These are phyloP conservation scores for Xylariaceae sp. DNA, from an alignment of 2,329 filamentous ascomycete species.

Conservation along the genomic window DNA sequence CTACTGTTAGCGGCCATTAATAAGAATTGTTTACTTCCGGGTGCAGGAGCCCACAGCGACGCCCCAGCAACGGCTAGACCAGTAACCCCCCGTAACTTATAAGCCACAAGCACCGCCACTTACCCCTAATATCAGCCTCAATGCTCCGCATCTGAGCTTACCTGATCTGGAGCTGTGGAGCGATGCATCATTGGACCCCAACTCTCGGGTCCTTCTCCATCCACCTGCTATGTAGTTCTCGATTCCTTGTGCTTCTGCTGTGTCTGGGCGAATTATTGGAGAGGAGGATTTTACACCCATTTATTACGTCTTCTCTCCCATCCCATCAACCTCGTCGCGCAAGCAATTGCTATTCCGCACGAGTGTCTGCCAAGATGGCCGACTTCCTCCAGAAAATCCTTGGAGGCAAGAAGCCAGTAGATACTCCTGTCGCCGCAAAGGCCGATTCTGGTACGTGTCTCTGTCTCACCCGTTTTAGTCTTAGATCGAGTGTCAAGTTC, in stretches of 20 bases:
- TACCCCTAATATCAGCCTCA: conserved; percentile 2
- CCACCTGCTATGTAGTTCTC: conserved; percentile 14
- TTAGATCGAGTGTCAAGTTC: background rate
- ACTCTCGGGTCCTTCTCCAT: conserved; percentile 16
- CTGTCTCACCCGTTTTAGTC: conserved; percentile 4
- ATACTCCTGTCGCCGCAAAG: conserved; percentile 55
- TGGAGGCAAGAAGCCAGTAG: conserved; percentile 68
- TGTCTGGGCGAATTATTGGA: conserved; percentile 18
- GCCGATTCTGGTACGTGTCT: conserved; percentile 68
- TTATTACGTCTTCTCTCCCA: conserved; percentile 8
- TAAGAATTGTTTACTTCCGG: conserved; percentile 35
- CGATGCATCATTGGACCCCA: conserved; percentile 24
- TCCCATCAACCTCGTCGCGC: conserved; percentile 30
- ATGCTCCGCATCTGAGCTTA: no score
- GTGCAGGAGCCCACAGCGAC: background rate
- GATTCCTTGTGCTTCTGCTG: conserved; percentile 18
- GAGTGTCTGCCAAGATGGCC: conserved; percentile 54
- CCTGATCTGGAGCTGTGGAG: conserved; percentile 23
- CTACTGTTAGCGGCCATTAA: background rate
- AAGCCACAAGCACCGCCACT: conserved; percentile 17
- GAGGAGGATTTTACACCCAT: conserved; percentile 18
- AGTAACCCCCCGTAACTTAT: background rate
- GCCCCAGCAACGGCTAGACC: conserved; percentile 25
- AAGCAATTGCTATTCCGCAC: conserved; percentile 29
- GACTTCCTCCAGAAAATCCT: conserved; percentile 72